phyloP scores from a whole-genome alignment of 2,329 filamentous ascomycete species.

The Fusarium beomiforme region DNA sequence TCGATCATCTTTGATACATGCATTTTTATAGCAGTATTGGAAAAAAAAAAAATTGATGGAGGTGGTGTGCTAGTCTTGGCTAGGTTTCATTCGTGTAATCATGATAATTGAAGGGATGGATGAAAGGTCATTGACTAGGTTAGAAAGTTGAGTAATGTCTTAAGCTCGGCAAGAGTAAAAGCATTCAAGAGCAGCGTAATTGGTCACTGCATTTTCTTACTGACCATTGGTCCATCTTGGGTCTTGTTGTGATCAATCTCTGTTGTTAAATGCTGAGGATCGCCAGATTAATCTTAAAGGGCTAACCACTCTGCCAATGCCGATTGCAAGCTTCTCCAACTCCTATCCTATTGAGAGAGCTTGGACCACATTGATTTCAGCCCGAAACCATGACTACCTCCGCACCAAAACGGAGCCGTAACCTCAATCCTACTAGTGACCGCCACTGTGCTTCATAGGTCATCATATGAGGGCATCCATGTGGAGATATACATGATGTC shows the following conservation, averaged over 20 bases:
- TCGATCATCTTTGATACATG: constrained; percentile 1
- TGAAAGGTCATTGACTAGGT: not conserved
- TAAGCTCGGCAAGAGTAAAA: not conserved
- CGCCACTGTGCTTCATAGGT: not conserved
- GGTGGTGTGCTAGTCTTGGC: constrained; percentile 6
- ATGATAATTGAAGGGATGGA: not conserved
- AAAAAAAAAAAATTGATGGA: not conserved
- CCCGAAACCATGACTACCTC: not conserved
- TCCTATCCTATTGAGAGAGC: not conserved
- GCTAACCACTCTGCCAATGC: not conserved
- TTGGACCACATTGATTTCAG: not conserved
- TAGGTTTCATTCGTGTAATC: not conserved
- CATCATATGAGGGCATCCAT: not conserved
- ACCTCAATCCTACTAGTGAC: not conserved
- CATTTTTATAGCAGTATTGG: constrained; percentile 13
- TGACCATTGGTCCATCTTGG: not conserved
- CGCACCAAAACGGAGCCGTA: constrained; percentile 3
- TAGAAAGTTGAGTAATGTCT: not conserved
- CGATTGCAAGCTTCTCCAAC: not conserved
- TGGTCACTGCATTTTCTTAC: not conserved
- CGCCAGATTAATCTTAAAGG: not conserved
- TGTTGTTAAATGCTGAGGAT: not conserved
- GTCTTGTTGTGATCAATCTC: not conserved
- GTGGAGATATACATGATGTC: not conserved
- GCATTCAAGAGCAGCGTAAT: not conserved